Base-by-base conservation (phyloP, 768 basidiomycete species). In the Rhizopogon vinicolor region DNA sequence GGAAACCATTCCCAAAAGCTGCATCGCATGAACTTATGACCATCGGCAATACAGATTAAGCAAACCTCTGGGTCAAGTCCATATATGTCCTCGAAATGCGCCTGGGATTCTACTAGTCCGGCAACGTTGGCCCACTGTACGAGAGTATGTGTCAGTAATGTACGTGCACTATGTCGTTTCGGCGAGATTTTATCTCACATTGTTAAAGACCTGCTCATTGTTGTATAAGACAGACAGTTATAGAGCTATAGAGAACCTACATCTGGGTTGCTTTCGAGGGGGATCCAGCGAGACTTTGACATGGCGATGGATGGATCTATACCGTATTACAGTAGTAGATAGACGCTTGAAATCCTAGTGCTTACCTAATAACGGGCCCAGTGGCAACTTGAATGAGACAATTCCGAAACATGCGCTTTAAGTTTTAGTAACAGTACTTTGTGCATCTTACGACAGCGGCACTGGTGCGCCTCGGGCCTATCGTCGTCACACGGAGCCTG, bases 251-350 rank as follows among this genome's bases (percentile, higher is more conserved):
- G 29, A 42, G 3, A 18, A 9, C 60, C 49, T 61, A 81, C 82
- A 58, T 81, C 71, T 52, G 81, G 91, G 62, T 89, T 89, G 60
- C 85, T 85, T 72, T 93, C 91, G 12, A 92, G 76, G 7, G 91
- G 91, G 50, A 93, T 83, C 91, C 91, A 93, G 43, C 73, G 77
- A 33, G 69, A 53, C 42, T 59, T 25, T 33, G 60, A 57, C 66
- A 69, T 68, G 35, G 41, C n/a, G 22, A 35, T 56, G 18, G 41
- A 29, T 22, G 35, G 53, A 37, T 33, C 16, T 49, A 33, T 55
- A 50, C 22, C 22, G 22, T 22, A 42, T 19, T n/a, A 55, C 33
- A 54, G 37, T 19, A 37, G 13, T 12, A 22, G 13, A 12, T 19
- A 31, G 40, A 42, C 39, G 39, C 39, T 39, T 41, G 8, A 33